Evolutionary conservation across 768 basidiomycete species (phyloP), one percentile per base, ranked within the genome.

Genomic region (Suillus cothurnatus): DNA sequence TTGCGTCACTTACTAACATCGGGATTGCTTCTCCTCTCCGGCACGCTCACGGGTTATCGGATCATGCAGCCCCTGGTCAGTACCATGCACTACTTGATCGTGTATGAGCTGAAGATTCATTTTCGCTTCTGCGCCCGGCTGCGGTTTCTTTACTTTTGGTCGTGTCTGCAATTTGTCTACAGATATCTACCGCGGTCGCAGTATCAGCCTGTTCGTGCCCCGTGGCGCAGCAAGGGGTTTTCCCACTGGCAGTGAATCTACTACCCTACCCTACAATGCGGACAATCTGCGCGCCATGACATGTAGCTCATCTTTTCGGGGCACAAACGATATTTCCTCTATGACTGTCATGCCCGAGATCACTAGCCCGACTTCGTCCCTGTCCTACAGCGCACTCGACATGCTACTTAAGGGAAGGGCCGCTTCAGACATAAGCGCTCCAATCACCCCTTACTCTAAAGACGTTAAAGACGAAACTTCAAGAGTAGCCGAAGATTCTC

Each of bases 121-220:
- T 60, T 66, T 71, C 67, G 69, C 68, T 68, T 69, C 64, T 63
- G 56, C 56, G 64, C 28, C 62, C 60, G 64, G 67, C 67, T 68
- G 64, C 61, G 68, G 70, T 69, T 69, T 55, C 62, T 57, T 65
- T 68, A 17, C n/a, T 21, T 49, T 61, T 61, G 38, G 21, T 31
- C 21, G 63, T 67, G 53, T 52, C 21, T 50, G 55, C 61, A 31
- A 49, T 43, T 64, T 45, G 19, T 39, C 49, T 47, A 65, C 69
- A 61, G 70, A 76, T 70, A 65, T 69, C 71, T 72, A 69, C 70
- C 75, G 72, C 70, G 73, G 73, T 52, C 75, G 76, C 67, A 76
- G 74, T 67, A 72, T 77, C 34, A 78, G 73, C 64, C 74, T 75
- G 21, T 71, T 70, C 63, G 76, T 73, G 68, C 71, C 74, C 69